phyloP scores from a whole-genome alignment of 768 basidiomycete species.

The Russula ochroleuca region DNA sequence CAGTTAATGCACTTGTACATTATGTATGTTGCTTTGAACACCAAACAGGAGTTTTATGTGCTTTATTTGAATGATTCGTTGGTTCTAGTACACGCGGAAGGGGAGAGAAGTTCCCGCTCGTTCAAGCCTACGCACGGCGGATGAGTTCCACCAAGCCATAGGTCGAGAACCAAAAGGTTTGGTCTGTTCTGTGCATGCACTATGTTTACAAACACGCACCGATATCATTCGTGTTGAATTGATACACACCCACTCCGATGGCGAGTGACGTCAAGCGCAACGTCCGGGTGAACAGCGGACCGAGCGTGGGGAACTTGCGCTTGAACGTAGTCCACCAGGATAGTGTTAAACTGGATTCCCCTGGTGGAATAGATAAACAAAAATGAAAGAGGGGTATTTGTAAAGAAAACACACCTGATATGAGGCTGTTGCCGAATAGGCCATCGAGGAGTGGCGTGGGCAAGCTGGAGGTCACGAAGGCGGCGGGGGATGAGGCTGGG shows the following conservation, averaged over 20 bases:
- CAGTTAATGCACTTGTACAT: neutral
- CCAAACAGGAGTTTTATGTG: neutral
- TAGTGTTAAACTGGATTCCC: constrained; percentile 58
- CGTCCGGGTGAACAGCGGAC: constrained; percentile 65
- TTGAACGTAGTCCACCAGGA: constrained; percentile 85
- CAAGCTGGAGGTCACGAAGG: constrained; percentile 72
- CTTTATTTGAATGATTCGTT: neutral
- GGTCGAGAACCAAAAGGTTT: constrained; percentile 4
- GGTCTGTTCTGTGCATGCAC: neutral
- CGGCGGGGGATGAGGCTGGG: constrained; percentile 85
- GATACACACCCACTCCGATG: constrained; percentile 85
- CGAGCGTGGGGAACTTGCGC: constrained; percentile 88
- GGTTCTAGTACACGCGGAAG: constrained; percentile 14
- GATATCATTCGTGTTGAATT: constrained; percentile 98
- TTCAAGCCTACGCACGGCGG: constrained; percentile 52
- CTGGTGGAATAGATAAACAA: neutral
- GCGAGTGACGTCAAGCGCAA: constrained; percentile 75
- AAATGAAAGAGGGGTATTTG: too few species aligned
- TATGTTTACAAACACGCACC: constrained; percentile 51
- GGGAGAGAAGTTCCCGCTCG: neutral
- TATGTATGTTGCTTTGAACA: neutral
- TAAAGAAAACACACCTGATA: constrained; percentile 60
- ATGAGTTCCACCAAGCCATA: constrained; percentile 79
- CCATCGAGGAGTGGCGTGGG: constrained; percentile 87
- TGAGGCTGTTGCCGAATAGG: constrained; percentile 84